phyloP scores from a whole-genome alignment of 768 basidiomycete species.

The Collybia sp. region DNA sequence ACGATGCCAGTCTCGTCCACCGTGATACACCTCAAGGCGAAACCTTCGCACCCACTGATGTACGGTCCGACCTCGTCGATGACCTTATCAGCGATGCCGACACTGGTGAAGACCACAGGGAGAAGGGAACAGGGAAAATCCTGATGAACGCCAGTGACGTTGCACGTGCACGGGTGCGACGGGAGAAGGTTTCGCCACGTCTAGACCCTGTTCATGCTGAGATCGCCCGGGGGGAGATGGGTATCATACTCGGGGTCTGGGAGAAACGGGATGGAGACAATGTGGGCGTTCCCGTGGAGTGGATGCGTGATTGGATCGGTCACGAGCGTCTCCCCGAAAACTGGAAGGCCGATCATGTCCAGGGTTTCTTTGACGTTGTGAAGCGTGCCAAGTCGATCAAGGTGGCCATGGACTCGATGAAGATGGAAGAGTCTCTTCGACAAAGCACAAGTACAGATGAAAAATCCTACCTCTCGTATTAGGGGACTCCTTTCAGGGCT shows the following conservation, averaged over 20 bases:
- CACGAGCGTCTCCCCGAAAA: constrained; percentile 47
- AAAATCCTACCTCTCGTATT: too few species aligned
- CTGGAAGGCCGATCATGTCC: constrained; percentile 33
- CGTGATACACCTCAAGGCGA: constrained; percentile 32
- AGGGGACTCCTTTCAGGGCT: too few species aligned
- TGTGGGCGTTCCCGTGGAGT: constrained; percentile 39
- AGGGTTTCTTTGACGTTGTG: constrained; percentile 31
- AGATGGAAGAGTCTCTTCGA: constrained; percentile 1
- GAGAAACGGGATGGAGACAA: constrained; percentile 29
- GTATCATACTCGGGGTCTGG: constrained; percentile 57
- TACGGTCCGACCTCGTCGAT: constrained; percentile 31
- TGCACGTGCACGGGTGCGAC: constrained; percentile 44
- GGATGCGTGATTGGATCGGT: constrained; percentile 44
- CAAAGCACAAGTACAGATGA: too few species aligned
- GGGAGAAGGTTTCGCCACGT: constrained; percentile 39
- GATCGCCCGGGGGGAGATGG: constrained; percentile 67
- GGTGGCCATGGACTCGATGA: constrained; percentile 18
- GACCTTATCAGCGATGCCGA: constrained; percentile 29
- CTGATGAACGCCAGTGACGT: constrained; percentile 37
- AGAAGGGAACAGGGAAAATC: constrained; percentile 13
- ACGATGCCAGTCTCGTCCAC: constrained; percentile 60
- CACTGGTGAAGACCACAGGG: constrained; percentile 21
- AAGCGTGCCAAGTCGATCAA: constrained; percentile 25
- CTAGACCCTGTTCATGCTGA: constrained; percentile 47
- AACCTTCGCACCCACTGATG: constrained; percentile 39